phyloP scores from a whole-genome alignment of 2,329 filamentous ascomycete species.

The Phialophora verrucosa region DNA sequence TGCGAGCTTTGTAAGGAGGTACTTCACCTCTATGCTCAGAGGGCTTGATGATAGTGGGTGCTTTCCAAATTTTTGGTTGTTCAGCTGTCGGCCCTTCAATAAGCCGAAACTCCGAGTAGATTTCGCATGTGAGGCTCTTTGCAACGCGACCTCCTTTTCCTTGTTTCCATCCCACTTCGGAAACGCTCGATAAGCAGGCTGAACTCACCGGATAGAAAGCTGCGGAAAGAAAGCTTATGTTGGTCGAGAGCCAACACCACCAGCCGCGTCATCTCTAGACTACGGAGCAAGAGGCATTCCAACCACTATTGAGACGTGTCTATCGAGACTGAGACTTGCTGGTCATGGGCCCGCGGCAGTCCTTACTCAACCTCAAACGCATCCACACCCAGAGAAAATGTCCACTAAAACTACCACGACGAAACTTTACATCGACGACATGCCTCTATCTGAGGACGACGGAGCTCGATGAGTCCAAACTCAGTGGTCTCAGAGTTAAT shows the following conservation, averaged over 20 bases:
- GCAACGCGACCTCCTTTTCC: not conserved
- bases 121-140: not conserved
- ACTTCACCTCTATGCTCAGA: not conserved
- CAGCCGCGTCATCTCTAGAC: not conserved
- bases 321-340: not conserved
- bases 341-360: not conserved
- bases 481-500: constrained; percentile 25
- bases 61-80: not conserved
- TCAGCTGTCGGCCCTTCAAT: not conserved
- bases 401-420: not conserved
- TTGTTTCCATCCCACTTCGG: not conserved
- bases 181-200: not conserved
- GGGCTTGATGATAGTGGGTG: too few relatives aligned
- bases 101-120: not conserved
- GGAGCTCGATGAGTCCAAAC: constrained; percentile 18
- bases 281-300: not conserved
- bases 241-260: not conserved
- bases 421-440: constrained; percentile 20
- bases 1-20: not conserved
- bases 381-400: not conserved
- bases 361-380: not conserved
- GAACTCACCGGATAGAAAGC: not conserved
- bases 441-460: constrained; percentile 19
- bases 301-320: not conserved
- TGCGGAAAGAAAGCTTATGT: not conserved